Conservation (phyloP, 208 protist genomes). For the Spongospora subterranea region DNA sequence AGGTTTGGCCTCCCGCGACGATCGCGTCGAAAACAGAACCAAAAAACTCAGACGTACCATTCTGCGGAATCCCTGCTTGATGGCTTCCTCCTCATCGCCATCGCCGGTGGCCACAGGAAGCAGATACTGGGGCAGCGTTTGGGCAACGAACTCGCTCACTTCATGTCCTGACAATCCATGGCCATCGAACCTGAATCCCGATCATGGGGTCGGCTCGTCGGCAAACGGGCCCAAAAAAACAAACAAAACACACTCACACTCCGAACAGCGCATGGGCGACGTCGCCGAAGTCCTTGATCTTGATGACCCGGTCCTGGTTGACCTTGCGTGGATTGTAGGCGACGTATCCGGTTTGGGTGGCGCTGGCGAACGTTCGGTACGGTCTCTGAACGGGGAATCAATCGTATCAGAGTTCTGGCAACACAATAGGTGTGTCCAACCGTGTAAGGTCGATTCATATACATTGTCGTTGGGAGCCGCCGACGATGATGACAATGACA, state of each 20-base stretch:
- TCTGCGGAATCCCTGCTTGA: background rate
- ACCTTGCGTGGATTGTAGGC: slow-evolving; percentile 59
- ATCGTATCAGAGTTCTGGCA: too few species aligned
- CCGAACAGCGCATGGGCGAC: slow-evolving; percentile 14
- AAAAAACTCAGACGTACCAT: too few species aligned
- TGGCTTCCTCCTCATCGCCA: background rate
- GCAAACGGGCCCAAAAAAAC: slow-evolving; percentile 40
- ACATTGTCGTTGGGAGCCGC: too few species aligned
- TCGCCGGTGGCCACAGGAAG: background rate
- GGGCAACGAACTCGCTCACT: slow-evolving; percentile 52
- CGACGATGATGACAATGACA: too few species aligned
- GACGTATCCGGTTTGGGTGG: slow-evolving; percentile 48
- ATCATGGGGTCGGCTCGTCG: background rate
- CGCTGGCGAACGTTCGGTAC: background rate
- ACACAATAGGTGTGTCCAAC: too few species aligned
- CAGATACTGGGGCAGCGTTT: slow-evolving; percentile 35
- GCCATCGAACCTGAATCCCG: slow-evolving; percentile 53
- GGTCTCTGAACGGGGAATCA: background rate
- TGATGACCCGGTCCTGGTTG: slow-evolving; percentile 58
- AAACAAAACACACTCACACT: background rate
- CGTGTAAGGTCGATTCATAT: too few species aligned
- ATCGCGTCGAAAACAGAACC: too few species aligned
- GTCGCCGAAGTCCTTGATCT: slow-evolving; percentile 48
- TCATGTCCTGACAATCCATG: slow-evolving; percentile 56
- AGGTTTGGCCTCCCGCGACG: too few species aligned